phyloP scores from a whole-genome alignment of 179 eudicot species.

The Beta lomatogona region DNA sequence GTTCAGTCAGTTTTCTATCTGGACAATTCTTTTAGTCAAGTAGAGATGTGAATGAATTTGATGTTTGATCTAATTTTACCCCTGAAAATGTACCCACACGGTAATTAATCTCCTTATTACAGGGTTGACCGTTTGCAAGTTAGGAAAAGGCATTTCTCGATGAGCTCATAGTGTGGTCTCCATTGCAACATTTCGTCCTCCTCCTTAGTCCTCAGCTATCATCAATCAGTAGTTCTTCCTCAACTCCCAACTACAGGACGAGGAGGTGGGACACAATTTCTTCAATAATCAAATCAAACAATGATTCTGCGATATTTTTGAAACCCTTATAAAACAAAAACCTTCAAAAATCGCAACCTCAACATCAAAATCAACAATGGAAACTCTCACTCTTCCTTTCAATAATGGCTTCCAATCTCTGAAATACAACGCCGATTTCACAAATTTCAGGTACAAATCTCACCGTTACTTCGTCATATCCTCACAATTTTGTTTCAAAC shows the following conservation, averaged over 20 bases:
- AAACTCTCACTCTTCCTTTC: slow-evolving; percentile 18
- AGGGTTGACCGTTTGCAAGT: neutral
- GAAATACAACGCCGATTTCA: slow-evolving; percentile 26
- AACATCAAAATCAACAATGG: slow-evolving; percentile 14
- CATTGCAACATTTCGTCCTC: slow-evolving; percentile 32
- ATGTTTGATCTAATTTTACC: no score
- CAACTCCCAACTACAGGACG: neutral
- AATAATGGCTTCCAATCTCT: slow-evolving; percentile 22
- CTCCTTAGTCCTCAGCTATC: neutral
- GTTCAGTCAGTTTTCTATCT: no score
- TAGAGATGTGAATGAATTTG: no score
- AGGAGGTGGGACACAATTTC: neutral
- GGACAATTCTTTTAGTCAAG: no score
- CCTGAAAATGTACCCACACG: no score
- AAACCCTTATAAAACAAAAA: neutral
- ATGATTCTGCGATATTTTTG: neutral
- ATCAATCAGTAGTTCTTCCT: neutral
- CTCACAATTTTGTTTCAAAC: slow-evolving; percentile 20
- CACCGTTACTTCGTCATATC: slow-evolving; percentile 24
- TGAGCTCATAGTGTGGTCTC: slow-evolving; percentile 39
- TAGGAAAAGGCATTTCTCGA: neutral
- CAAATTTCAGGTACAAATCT: slow-evolving; percentile 21
- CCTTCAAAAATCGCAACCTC: neutral
- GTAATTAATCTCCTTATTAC: no score
- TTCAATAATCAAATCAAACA: neutral